Base-by-base conservation (phyloP, 371 early-diverging fungal genomes). In the Mortierella polycephala region DNA sequence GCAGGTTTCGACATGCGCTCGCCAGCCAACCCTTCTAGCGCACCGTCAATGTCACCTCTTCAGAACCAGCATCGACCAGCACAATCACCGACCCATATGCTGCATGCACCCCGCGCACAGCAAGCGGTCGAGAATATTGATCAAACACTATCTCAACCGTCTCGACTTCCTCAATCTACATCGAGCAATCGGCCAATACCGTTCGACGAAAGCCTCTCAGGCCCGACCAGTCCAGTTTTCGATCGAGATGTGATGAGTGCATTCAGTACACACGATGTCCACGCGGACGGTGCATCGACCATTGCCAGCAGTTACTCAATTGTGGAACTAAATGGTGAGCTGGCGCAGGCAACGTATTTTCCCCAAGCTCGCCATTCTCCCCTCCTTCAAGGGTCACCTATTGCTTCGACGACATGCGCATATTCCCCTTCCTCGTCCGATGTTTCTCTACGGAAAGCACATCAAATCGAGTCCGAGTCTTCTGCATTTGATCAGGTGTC, bases 401-500 rank as follows among this genome's bases (percentile, higher is more conserved):
- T 10, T 7, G 18, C 8, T 9, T 9, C 20, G 16, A 9, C 20
- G 10, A 7, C 4, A 2, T 21, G 47, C n/a, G 30, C 54, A 18
- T 23, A 39, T 42, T 45, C 30, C 30, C 10, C 20, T 14, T 58
- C 57, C 13, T 39, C 13, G 8, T 14, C 42, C 16, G 65, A 67
- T 13, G 16, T 41, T 23, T 13, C 53, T 8, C 37, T 49, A 9
- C 44, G 52, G 21, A 45, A 42, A 9, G 45, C 30, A 13, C 55
- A 59, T 6, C 59, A 62, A 23, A 14, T 45, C 0, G 75, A 70
- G n/a, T 18, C 46, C 0, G 75, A 75, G 54, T 40, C 49, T n/a
- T 53, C 62, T 5, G 30, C 41, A 7, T 76, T 76, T 23, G 77
- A 76, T 54, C 77, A 72, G 53, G 73, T 72, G 1, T 71, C 72